A percentile compares a stretch with the other conserved stretches of the same genome.
Evolutionary conservation across 345 rosid species (phyloP).

Genomic region (Sisymbrium altissimum): DNA sequence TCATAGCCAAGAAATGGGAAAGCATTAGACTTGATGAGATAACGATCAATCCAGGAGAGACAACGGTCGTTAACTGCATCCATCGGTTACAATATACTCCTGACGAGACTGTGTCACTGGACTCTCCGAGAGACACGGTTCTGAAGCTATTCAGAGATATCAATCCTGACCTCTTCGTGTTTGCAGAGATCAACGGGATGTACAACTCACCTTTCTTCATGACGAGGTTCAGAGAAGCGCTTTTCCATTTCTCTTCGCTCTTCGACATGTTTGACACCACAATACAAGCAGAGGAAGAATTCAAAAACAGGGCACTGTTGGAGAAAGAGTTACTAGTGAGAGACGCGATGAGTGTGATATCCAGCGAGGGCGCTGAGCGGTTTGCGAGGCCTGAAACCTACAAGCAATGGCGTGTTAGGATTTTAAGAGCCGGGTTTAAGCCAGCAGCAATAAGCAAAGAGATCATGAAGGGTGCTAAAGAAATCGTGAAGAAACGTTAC

Average conservation of each 20-base stretch:
- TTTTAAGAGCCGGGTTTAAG: constrained; percentile 59
- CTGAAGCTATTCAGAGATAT: constrained; percentile 56
- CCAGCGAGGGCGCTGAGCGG: constrained; percentile 68
- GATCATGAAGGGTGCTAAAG: constrained; percentile 46
- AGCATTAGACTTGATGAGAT: constrained; percentile 61
- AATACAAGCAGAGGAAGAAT: constrained; percentile 45
- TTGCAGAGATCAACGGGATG: constrained; percentile 58
- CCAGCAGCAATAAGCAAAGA: constrained; percentile 45
- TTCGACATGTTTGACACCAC: constrained; percentile 67
- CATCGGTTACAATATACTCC: constrained; percentile 57
- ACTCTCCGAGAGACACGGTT: constrained; percentile 66
- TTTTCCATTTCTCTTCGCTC: constrained; percentile 63
- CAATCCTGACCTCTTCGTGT: constrained; percentile 61
- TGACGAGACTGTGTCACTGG: constrained; percentile 53
- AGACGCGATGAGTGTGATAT: constrained; percentile 61
- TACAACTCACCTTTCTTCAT: constrained; percentile 72
- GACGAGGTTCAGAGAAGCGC: constrained; percentile 66
- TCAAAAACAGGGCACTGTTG: constrained; percentile 50
- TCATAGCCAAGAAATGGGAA: constrained; percentile 78
- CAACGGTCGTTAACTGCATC: constrained; percentile 54
- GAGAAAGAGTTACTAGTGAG: constrained; percentile 62
- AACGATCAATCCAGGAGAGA: constrained; percentile 50
- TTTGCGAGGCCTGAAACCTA: constrained; percentile 78
- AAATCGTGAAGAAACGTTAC: constrained; percentile 42
- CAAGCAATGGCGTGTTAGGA: constrained; percentile 67